Conservation (phyloP, 108 stramenopile species). For the Cyclotella baltica region DNA sequence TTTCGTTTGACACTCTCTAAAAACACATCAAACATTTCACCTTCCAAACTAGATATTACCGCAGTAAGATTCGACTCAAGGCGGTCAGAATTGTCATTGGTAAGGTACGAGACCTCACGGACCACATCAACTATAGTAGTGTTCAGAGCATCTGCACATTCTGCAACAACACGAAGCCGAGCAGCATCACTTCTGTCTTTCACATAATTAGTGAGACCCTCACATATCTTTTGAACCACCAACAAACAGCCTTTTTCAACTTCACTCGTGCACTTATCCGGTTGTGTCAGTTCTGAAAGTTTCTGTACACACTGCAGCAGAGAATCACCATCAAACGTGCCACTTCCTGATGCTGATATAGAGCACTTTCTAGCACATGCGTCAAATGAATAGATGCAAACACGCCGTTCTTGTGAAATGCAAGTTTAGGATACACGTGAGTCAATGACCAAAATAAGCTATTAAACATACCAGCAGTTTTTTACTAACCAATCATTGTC, state of each 20-base stretch:
- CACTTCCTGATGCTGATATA: constrained; percentile 81
- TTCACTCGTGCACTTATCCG: constrained; percentile 82
- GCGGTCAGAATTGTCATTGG: constrained; percentile 62
- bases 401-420: constrained; percentile 60
- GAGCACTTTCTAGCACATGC: constrained; percentile 80
- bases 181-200: constrained; percentile 84
- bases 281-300: constrained; percentile 76
- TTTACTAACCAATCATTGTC: constrained; percentile 57
- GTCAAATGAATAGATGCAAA: constrained; percentile 91
- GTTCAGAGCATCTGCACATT: constrained; percentile 86
- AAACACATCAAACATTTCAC: constrained; percentile 87
- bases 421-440: neutral
- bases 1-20: constrained; percentile 74
- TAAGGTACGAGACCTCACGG: constrained; percentile 75
- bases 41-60: constrained; percentile 75
- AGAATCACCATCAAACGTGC: constrained; percentile 85
- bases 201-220: constrained; percentile 85
- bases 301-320: constrained; percentile 74
- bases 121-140: constrained; percentile 76
- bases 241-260: constrained; percentile 88
- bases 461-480: neutral
- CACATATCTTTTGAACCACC: constrained; percentile 84
- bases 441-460: neutral
- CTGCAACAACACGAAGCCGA: constrained; percentile 85
- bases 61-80: constrained; percentile 81